Conservation (phyloP, 805 yeast species). For the Ogataea sp. region DNA sequence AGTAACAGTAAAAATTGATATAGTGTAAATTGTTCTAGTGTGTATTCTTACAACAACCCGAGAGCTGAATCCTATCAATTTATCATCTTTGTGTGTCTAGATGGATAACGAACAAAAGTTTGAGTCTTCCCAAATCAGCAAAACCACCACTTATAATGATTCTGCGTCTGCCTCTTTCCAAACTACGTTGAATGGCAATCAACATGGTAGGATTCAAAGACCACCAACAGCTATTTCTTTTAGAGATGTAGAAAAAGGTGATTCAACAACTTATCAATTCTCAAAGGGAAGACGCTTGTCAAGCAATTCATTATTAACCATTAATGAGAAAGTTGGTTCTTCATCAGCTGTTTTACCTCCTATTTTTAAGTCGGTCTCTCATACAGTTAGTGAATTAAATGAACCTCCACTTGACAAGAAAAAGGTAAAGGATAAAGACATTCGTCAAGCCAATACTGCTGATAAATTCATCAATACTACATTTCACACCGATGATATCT, state of each 20-base stretch:
- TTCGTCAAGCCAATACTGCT: not conserved
- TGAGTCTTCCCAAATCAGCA: not conserved
- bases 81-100: no score
- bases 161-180: not conserved
- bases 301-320: not conserved
- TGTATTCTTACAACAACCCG: no score
- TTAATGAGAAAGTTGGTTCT: not conserved
- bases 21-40: no score
- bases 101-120: no score
- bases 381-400: not conserved
- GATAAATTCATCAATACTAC: not conserved
- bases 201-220: not conserved
- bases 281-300: not conserved
- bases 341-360: not conserved
- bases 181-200: not conserved
- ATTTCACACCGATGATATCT: not conserved
- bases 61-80: no score
- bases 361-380: not conserved
- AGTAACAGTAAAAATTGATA: no score
- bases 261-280: not conserved
- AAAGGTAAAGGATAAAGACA: not conserved
- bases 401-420: no score
- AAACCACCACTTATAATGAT: not conserved
- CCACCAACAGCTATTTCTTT: not conserved
- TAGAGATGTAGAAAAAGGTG: not conserved